Base-by-base conservation (phyloP, 2,329 filamentous ascomycete species). In the Exophiala sp. region DNA sequence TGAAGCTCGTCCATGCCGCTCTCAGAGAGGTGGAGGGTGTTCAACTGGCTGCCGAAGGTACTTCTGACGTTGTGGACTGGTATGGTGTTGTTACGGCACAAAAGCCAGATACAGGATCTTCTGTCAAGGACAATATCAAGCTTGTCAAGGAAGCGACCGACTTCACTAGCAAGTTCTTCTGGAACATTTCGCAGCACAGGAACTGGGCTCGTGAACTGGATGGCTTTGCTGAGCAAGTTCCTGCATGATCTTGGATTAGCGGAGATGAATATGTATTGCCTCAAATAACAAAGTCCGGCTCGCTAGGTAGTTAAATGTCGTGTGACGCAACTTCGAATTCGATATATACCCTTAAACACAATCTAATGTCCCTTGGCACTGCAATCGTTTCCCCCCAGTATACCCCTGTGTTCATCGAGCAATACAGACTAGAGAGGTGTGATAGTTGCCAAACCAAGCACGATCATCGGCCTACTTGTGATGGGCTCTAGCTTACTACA, bases 81-180 rank as follows among this genome's bases (percentile, higher is more conserved):
- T 93, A 88, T 58, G 87, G 87, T 43, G 85, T 94, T 1, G 82
- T 91, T 0, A 91, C 87, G 0, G 73, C 84, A 10, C 71, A 68
- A 13, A 66, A 74, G 19, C 74, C 82, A 0, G 74, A 80, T 16
- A 30, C 43, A 11, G 53, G 40, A 18, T 50, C 50, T 22, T 35
- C 74, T 52, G 71, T 88, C 58, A 79, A 73, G 58, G 80, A 86
- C 60, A 74, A 74, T 0, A 63, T 86, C 2, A 70, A 77, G 50
- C 81, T 89, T 55, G 75, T 75, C 0, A 86, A 84, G 70, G 81
- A 79, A 10, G 81, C 81, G 0, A 80, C 74, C 60, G 78, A 80
- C 42, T 91, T 93, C 65, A 60, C 88, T 50, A 80, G 83, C 58
- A 78, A 80, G 59, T 89, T 88, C 69, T 79, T 82, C 39, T 83